phyloP scores from a whole-genome alignment of 1,284 basidiomycete genomes.

The Tilletia setariae region DNA sequence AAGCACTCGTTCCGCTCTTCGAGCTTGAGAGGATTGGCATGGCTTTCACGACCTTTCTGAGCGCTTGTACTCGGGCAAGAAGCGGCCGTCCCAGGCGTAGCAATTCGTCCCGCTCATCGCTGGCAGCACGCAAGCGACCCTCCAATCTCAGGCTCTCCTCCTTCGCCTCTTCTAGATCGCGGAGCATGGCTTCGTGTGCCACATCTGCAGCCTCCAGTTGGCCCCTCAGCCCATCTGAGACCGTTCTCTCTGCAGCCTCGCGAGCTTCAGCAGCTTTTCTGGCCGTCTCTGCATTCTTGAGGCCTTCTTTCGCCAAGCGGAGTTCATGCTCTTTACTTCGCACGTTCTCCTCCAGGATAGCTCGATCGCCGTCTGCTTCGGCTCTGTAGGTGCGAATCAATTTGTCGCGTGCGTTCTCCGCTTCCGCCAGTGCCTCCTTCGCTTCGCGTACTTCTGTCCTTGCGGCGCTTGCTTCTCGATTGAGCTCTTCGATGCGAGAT shows the following conservation, averaged over 20 bases:
- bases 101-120: conserved; percentile 33
- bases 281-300: conserved; percentile 26
- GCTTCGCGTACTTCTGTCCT: conserved; percentile 37
- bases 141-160: conserved; percentile 36
- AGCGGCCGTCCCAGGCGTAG: conserved; percentile 30
- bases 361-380: conserved; percentile 47
- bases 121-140: conserved; percentile 28
- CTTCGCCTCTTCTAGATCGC: conserved; percentile 38
- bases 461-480: conserved; percentile 34
- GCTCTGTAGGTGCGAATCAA: conserved; percentile 40
- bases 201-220: conserved; percentile 45
- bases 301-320: conserved; percentile 26
- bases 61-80: conserved; percentile 26
- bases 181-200: conserved; percentile 41
- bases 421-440: conserved; percentile 33
- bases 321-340: conserved; percentile 34
- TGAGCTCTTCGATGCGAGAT: conserved; percentile 41
- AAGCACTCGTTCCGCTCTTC: background rate
- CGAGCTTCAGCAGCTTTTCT: conserved; percentile 25
- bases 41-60: conserved; percentile 31
- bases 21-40: conserved; percentile 34
- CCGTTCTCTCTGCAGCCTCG: conserved; percentile 27
- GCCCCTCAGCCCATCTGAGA: conserved; percentile 30
- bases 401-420: conserved; percentile 37
- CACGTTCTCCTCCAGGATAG: conserved; percentile 46